phyloP scores from a whole-genome alignment of 345 rosid genomes.

The Carallia pectinifolia region DNA sequence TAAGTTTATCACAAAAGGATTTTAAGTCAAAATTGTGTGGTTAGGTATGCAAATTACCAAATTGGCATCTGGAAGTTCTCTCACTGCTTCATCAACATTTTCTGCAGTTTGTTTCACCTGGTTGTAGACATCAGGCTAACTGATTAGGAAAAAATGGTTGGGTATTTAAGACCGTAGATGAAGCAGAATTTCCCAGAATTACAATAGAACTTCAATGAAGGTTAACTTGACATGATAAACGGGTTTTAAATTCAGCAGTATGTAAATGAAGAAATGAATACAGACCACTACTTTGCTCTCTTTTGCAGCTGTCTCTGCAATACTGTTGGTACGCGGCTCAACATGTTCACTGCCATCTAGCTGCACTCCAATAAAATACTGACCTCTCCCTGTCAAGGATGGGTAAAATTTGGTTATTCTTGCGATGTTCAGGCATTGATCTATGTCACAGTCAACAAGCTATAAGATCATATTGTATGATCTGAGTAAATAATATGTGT shows the following conservation, averaged over 20 bases:
- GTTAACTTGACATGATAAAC: too few relatives aligned
- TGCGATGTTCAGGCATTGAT: neutral
- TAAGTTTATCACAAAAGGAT: constrained; percentile 9
- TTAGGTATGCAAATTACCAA: constrained; percentile 42
- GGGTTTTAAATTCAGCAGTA: too few relatives aligned
- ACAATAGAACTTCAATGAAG: too few relatives aligned
- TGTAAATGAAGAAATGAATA: neutral
- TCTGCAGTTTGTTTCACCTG: constrained; percentile 89
- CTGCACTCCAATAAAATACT: constrained; percentile 96
- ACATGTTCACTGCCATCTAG: constrained; percentile 90
- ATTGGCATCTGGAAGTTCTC: constrained; percentile 97
- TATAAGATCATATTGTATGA: neutral
- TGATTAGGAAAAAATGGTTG: neutral
- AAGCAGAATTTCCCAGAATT: too few relatives aligned
- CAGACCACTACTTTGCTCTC: constrained; percentile 70
- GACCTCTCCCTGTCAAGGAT: constrained; percentile 78
- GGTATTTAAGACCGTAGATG: too few relatives aligned
- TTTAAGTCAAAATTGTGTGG: neutral
- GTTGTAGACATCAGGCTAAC: constrained; percentile 14
- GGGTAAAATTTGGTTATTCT: neutral
- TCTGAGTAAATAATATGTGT: constrained; percentile 4
- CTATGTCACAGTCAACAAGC: neutral
- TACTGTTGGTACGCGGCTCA: constrained; percentile 70
- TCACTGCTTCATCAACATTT: constrained; percentile 80
- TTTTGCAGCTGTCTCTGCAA: constrained; percentile 60